Evolutionary conservation across 2,329 filamentous ascomycete species (phyloP).

Genomic region (Penicillium crustosum): DNA sequence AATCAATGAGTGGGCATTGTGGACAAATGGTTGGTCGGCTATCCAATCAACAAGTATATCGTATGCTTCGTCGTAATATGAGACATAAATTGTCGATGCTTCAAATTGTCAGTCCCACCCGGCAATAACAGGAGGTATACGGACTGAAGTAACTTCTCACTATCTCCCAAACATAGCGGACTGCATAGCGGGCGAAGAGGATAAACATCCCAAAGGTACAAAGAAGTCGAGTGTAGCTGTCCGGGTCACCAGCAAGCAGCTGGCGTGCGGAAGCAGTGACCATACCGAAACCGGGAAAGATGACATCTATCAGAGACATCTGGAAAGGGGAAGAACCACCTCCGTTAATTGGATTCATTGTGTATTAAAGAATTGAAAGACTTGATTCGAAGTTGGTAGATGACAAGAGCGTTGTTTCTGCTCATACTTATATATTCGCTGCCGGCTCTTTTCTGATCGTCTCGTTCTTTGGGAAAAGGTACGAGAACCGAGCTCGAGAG

Average conservation of each 20-base stretch:
- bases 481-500: too few species aligned
- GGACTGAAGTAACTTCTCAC: conserved; percentile 23
- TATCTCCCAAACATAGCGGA: conserved; percentile 17
- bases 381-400: too few species aligned
- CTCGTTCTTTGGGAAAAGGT: too few species aligned
- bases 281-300: conserved; percentile 22
- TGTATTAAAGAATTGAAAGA: too few species aligned
- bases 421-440: too few species aligned
- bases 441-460: too few species aligned
- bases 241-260: conserved; percentile 18
- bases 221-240: conserved; percentile 18
- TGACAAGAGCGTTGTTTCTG: too few species aligned
- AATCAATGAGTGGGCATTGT: conserved; percentile 18
- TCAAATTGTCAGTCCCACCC: conserved; percentile 12
- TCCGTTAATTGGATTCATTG: too few species aligned
- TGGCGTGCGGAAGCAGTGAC: conserved; percentile 18
- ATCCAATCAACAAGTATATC: conserved; percentile 20
- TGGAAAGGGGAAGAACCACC: background rate
- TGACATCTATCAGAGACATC: conserved; percentile 20
- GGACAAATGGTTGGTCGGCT: conserved; percentile 15
- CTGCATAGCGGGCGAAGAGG: conserved; percentile 18
- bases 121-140: conserved; percentile 7
- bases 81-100: conserved; percentile 20
- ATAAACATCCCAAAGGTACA: conserved; percentile 16
- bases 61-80: conserved; percentile 21